Base-by-base conservation (phyloP, 805 yeast genomes). In the Schwanniomyces yamadae region DNA sequence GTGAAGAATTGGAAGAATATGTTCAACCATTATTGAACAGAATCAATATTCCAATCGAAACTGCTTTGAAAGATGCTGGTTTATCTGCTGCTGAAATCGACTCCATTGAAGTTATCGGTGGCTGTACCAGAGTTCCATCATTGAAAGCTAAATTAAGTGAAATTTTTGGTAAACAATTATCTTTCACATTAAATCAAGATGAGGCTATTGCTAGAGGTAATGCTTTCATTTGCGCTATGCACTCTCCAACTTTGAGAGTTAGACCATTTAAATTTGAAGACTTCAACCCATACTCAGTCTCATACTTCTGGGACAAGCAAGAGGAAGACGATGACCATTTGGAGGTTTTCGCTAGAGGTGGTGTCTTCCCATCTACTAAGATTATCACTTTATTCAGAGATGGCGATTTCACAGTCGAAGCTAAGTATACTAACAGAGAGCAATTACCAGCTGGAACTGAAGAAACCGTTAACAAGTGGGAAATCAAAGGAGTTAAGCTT, bases 171-270 rank as follows among this genome's bases (percentile, higher is more conserved):
- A 85, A 85, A 72, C 82, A 73, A 54, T 75, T 93, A 61, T 86
- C 96, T 26, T 84, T 85, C 75, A 95, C 98, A 52, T 80, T 95
- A 70, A 93, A 93, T 78, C 97, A 90, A 73, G 99, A 93, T 63
- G 99, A 93, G 77, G 96, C 99, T 46, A 84, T 91, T 63, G 98
- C 99, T 39, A 87, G 91, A 69, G 99, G 99, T 75, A 95, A 96
- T 55, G 96, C 99, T 32, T 93, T 93, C 70, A 85, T 93, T 58
- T 93, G 99, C 69, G 99, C 99, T 51, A 86, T 89, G 73, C 98
- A 90, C 77, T 91, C 98, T 23, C 99, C 99, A 69, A 90, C 97
- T 48, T 80, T 93, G 56, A 86, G 99, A 73, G 99, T 93, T 36
- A 85, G 98, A 71, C 96, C 96, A 50, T 93, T 93, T 84, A 91